phyloP scores from a whole-genome alignment of 306 rosid genomes.

The Casuarina glauca region DNA sequence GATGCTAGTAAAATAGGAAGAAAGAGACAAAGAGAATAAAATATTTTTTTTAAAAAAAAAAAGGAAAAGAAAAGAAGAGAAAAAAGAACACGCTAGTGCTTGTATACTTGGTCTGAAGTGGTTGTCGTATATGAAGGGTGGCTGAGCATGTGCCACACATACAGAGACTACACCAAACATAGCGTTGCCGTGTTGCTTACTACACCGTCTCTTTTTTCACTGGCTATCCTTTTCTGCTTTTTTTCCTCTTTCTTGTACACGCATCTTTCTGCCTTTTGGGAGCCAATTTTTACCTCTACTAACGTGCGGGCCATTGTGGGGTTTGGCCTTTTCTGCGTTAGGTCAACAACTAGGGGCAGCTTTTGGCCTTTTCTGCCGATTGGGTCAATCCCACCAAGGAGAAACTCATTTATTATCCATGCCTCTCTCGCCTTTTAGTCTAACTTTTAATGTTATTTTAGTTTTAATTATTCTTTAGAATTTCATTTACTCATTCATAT shows the following conservation, averaged over 20 bases:
- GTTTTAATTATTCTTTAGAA: too few relatives aligned
- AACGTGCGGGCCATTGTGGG: slow-evolving; percentile 52
- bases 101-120: slow-evolving; percentile 44
- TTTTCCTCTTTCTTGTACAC: background rate
- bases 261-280: background rate
- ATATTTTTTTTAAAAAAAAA: background rate
- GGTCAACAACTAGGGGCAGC: slow-evolving; percentile 78
- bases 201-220: slow-evolving; percentile 16
- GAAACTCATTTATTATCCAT: slow-evolving; percentile 10
- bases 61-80: background rate
- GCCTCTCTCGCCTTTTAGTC: background rate
- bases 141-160: slow-evolving; percentile 66
- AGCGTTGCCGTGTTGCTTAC: slow-evolving; percentile 54
- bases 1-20: too few relatives aligned
- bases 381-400: slow-evolving; percentile 48
- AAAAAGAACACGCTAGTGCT: slow-evolving; percentile 38
- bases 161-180: slow-evolving; percentile 36
- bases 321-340: slow-evolving; percentile 58
- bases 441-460: too few relatives aligned
- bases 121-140: slow-evolving; percentile 45
- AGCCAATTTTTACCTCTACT: background rate
- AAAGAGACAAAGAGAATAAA: too few relatives aligned
- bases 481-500: too few relatives aligned
- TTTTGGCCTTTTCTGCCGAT: slow-evolving; percentile 57
- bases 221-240: background rate